A percentile compares a stretch with the other conserved stretches of the same genome.
These are phyloP conservation scores for Collybiopsis luxurians DNA, from an alignment of 768 basidiomycete genomes.

Conservation along the genomic window DNA sequence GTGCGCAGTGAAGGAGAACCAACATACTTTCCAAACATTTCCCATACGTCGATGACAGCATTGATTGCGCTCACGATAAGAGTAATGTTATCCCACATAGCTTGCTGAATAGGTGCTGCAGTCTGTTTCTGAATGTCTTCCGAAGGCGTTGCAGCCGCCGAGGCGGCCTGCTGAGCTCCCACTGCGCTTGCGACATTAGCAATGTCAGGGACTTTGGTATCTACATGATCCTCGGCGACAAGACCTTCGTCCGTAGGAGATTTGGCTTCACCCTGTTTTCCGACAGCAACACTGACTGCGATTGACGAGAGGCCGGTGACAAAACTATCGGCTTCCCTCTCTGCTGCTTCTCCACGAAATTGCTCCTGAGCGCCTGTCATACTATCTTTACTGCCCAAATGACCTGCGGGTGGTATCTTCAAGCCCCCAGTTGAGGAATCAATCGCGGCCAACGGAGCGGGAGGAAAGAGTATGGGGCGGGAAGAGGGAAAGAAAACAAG, in stretches of 20 bases:
- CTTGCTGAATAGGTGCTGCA: neutral
- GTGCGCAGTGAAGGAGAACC: neutral
- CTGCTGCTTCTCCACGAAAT: slow-evolving; percentile 35
- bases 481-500: slow-evolving; percentile 35
- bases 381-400: slow-evolving; percentile 26
- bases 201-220: slow-evolving; percentile 28
- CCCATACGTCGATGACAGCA: neutral
- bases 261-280: slow-evolving; percentile 17
- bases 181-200: slow-evolving; percentile 20
- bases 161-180: slow-evolving; percentile 10
- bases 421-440: slow-evolving; percentile 27
- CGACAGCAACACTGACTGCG: slow-evolving; percentile 27
- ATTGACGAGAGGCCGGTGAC: slow-evolving; percentile 29
- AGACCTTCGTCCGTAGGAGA: neutral
- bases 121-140: neutral
- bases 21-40: slow-evolving; percentile 1
- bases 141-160: neutral
- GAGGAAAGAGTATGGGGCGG: slow-evolving; percentile 32
- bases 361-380: slow-evolving; percentile 32
- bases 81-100: neutral
- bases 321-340: slow-evolving; percentile 33
- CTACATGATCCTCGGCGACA: neutral
- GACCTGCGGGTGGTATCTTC: slow-evolving; percentile 30
- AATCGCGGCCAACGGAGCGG: slow-evolving; percentile 29
- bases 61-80: neutral